Conservation (phyloP, 371 early-diverging fungal species). For the Mortierella sp. region DNA sequence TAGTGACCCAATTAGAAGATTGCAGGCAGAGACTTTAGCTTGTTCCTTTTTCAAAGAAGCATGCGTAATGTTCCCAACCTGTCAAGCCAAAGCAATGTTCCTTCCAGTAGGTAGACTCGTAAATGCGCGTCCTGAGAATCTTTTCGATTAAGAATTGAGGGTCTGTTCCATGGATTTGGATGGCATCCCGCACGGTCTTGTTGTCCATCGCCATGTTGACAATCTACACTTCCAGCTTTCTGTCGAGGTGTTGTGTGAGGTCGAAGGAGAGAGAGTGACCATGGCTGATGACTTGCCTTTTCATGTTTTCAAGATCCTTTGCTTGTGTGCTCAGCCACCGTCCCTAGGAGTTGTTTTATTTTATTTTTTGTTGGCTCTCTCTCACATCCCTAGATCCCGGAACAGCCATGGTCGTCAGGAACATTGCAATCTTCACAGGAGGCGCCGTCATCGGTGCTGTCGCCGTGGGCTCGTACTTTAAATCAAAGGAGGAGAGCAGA, state of each 20-base stretch:
- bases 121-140: constrained; percentile 91
- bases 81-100: constrained; percentile 95
- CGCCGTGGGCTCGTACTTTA: constrained; percentile 43
- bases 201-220: constrained; percentile 69
- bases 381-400: neutral
- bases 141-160: constrained; percentile 96
- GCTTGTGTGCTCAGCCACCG: constrained; percentile 15
- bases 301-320: neutral
- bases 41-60: neutral
- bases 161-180: constrained; percentile 85
- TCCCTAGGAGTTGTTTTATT: neutral
- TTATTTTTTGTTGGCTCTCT: neutral
- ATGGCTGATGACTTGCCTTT: neutral
- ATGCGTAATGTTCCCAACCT: constrained; percentile 61
- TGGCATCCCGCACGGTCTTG: constrained; percentile 77
- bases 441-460: constrained; percentile 54
- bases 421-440: constrained; percentile 50
- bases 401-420: constrained; percentile 50
- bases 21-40: neutral
- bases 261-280: neutral
- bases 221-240: neutral
- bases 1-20: neutral
- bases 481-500: constrained; percentile 29
- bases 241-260: constrained; percentile 4
- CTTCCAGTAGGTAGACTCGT: constrained; percentile 95